Base-by-base conservation (phyloP, 495 filamentous ascomycete species). In the Penicilliopsis zonata region DNA sequence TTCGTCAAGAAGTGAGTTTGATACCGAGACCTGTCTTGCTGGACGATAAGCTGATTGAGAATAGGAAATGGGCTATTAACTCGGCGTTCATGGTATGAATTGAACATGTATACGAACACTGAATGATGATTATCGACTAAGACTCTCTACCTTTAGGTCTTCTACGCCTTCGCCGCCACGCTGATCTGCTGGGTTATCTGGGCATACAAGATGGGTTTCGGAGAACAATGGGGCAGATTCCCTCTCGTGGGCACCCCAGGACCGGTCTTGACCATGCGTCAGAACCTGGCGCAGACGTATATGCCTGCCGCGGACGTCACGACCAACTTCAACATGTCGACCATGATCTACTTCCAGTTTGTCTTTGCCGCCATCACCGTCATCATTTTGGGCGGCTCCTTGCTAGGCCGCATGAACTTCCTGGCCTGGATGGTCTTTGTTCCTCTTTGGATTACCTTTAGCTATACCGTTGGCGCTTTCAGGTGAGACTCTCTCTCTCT, bases 341-440 rank as follows among this genome's bases (percentile, higher is more conserved):
- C 65, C n/a, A 72, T 74, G 69, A 50, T 71, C 0, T 74, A 74
- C 46, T 74, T 74, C 47, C 69, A 74, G 34, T 74, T 74, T 38
- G 69, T 70, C 18, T 74, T 74, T 47, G 69, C 69, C 0, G 69
- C 69, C 22, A 74, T 74, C 43, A 74, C 69, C 0, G 53, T 69
- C 5, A 49, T 71, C 31, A 65, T 74, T 29, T 47, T 65, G 31
- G 69, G 65, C 1, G 69, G 69, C 5, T 55, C 63, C 6, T 59
- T 60, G 30, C 50, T 74, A 7, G 63, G 65, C 20, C 51, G 69
- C 15, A 70, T 69, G 57, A 72, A 60, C 41, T 69, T 74, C 43
- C 38, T 50, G 17, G 69, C 69, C 21, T 74, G 69, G 69, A 69
- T 71, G 62, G 30, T 71, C 20, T 74, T 69, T 32, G 67, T 71